Evolutionary conservation across 805 yeast genomes (phyloP).

Genomic region (Starmerella vaccinii): DNA sequence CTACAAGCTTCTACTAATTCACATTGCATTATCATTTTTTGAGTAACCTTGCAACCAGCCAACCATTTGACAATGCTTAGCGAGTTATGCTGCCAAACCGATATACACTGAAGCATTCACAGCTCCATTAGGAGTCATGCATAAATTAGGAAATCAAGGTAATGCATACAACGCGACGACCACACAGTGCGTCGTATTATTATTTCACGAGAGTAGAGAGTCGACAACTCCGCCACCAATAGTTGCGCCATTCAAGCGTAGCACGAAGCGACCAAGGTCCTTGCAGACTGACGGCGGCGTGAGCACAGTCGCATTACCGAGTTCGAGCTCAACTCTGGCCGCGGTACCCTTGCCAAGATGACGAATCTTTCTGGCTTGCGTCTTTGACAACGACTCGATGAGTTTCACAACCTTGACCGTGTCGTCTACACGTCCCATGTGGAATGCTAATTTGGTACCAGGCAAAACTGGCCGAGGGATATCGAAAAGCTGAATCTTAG

Average conservation of each 20-base stretch:
- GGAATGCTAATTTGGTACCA: conserved; percentile 69
- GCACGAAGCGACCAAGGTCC: conserved; percentile 55
- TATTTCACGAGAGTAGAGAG: not conserved
- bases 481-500: conserved; percentile 56
- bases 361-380: conserved; percentile 36
- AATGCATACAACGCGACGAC: not conserved
- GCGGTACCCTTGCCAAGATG: conserved; percentile 52
- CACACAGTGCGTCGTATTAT: not conserved
- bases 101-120: too few species aligned
- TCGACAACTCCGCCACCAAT: conserved; percentile 54
- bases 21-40: too few species aligned
- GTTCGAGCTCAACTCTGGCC: conserved; percentile 48
- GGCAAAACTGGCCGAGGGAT: conserved; percentile 60
- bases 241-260: conserved; percentile 59
- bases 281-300: conserved; percentile 40
- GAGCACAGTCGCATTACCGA: conserved; percentile 44
- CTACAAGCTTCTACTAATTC: too few species aligned
- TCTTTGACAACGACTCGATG: conserved; percentile 28
- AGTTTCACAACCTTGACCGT: conserved; percentile 56
- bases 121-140: too few species aligned
- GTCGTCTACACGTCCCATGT: conserved; percentile 62
- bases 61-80: too few species aligned
- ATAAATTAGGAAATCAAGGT: too few species aligned
- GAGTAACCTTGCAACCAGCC: too few species aligned
- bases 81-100: too few species aligned